These are phyloP conservation scores for Venturia nashicola DNA, from an alignment of 2,329 filamentous ascomycete species.

Conservation along the genomic window DNA sequence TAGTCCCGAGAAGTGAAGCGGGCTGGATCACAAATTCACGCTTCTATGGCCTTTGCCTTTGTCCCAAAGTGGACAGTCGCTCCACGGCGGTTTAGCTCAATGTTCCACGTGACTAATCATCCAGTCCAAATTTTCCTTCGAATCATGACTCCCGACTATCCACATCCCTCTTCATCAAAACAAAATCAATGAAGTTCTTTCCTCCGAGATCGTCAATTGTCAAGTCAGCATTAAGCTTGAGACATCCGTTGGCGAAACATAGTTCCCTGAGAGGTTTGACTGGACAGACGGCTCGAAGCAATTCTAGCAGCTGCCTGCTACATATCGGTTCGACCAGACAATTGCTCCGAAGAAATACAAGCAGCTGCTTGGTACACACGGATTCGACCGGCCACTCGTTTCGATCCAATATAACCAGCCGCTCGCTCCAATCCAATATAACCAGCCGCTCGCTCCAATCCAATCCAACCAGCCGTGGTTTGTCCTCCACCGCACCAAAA, in stretches of 20 bases:
- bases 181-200: not conserved
- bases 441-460: not conserved
- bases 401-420: not conserved
- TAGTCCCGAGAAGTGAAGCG: too few relatives aligned
- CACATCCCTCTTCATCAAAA: not conserved
- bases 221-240: not conserved
- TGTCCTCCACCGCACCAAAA: not conserved
- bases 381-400: too few relatives aligned
- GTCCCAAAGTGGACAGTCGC: too few relatives aligned
- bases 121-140: not conserved
- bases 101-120: not conserved
- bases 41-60: too few relatives aligned
- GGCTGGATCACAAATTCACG: too few relatives aligned
- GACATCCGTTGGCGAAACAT: not conserved
- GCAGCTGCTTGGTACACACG: too few relatives aligned
- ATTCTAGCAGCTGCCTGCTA: not conserved
- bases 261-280: too few relatives aligned
- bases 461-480: not conserved
- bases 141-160: not conserved
- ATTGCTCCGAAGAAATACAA: not conserved
- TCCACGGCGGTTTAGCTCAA: too few relatives aligned
- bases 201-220: not conserved
- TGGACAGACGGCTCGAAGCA: not conserved
- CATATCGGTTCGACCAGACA: not conserved
- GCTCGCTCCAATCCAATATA: not conserved